Base-by-base conservation (phyloP, 345 rosid species). In the Pistacia atlantica region DNA sequence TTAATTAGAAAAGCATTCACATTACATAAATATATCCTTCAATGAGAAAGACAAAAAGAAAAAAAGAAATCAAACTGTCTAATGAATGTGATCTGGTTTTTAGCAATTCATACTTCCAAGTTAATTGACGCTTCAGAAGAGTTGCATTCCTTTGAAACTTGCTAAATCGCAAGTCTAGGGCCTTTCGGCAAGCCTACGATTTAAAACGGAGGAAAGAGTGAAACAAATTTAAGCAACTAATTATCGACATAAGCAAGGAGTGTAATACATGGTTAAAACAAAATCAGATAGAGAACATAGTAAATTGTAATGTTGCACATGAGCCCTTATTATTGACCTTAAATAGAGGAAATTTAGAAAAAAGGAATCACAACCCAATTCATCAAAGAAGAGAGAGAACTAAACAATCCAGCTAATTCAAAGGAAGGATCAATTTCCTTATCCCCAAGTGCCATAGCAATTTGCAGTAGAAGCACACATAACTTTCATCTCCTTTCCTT, bases 71-170 rank as follows among this genome's bases (percentile, higher is more conserved):
- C 66, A 8, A 5, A 49, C 37, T 12, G 37, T 74, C 45, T 66
- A 55, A 70, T 35, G 14, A 4, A 73, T 22, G 25, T 75, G 48
- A 75, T 49, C 4, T 22, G 55, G 63, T 25, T 59, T 49, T 58
- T n/a, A 66, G 63, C 38, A 80, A 81, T 45, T 20, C 91, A 77
- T 92, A 93, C 99, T 89, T 86, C 94, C 96, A 92, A 76, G 97
- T 96, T 74, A 92, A 80, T 70, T 90, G 88, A 33, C 92, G 90
- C 81, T 77, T 91, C 78, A 89, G 82, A 79, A 78, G 82, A 60
- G 82, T 61, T 58, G 87, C 87, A 78, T 89, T 96, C 71, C 92
- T 87, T 55, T 85, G 81, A 76, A 90, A 96, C 86, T 93, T 96
- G 31, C 57, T 70, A 89, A 87, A 75, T 55, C 98, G 89, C 69